Evolutionary conservation across 768 basidiomycete species (phyloP).

Genomic region (Brasilioporus rufonigricans): DNA sequence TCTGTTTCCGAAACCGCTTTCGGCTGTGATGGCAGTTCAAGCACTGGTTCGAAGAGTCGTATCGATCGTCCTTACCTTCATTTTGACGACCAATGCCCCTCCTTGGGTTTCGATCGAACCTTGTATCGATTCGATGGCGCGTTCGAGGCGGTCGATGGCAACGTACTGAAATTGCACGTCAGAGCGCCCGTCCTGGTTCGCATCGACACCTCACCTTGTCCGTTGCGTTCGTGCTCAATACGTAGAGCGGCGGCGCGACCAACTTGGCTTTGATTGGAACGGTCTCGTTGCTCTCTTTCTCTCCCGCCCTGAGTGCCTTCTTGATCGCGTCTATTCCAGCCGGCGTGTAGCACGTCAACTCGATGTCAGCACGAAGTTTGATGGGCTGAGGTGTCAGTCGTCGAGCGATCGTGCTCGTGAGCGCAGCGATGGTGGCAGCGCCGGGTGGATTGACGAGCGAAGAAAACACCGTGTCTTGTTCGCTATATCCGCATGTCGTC

Average conservation of each 20-base stretch:
- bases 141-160: conserved; percentile 90
- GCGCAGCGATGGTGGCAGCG: conserved; percentile 54
- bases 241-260: conserved; percentile 95
- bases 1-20: conserved; percentile 98
- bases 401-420: conserved; percentile 85
- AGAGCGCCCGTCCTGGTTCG: not conserved
- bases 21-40: conserved; percentile 53
- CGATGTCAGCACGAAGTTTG: conserved; percentile 97
- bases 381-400: conserved; percentile 97
- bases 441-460: conserved; percentile 59
- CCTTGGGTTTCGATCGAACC: conserved; percentile 79
- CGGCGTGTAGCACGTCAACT: conserved; percentile 94
- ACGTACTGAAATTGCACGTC: conserved; percentile 49
- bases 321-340: conserved; percentile 97
- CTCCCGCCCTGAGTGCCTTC: conserved; percentile 85
- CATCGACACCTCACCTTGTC: conserved; percentile 72
- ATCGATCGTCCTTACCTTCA: conserved; percentile 69
- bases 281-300: conserved; percentile 79
- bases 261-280: conserved; percentile 97
- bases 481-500: too few relatives aligned
- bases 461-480: conserved; percentile 79
- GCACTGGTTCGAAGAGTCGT: not conserved
- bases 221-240: conserved; percentile 92
- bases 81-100: conserved; percentile 88
- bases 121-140: conserved; percentile 90